Evolutionary conservation across 805 yeast genomes (phyloP).

Genomic region (Candida verbasci): DNA sequence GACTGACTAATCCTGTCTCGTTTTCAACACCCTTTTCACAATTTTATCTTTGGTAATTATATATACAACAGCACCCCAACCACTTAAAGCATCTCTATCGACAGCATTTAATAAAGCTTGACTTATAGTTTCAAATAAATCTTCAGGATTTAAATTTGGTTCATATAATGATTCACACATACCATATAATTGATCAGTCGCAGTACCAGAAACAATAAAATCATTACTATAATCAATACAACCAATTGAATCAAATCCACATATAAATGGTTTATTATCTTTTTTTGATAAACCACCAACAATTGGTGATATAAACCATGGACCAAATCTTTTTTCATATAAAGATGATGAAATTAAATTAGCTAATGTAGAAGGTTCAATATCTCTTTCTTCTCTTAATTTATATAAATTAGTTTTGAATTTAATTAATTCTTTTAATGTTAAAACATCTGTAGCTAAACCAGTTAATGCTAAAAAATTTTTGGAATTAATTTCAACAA

Average conservation of each 20-base stretch:
- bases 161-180: constrained; percentile 98
- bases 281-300: constrained; percentile 92
- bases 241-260: constrained; percentile 95
- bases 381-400: constrained; percentile 82
- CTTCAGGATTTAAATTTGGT: constrained; percentile 90
- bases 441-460: constrained; percentile 87
- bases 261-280: constrained; percentile 80
- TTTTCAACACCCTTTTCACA: constrained; percentile 78
- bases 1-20: constrained; percentile 98
- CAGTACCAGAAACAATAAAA: constrained; percentile 94
- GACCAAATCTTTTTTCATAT: constrained; percentile 90
- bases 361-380: constrained; percentile 93
- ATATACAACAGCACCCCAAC: constrained; percentile 98
- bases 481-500: constrained; percentile 75
- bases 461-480: constrained; percentile 92
- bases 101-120: constrained; percentile 92
- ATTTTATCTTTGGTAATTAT: constrained; percentile 90
- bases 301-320: constrained; percentile 93
- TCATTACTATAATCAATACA: constrained; percentile 94
- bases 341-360: constrained; percentile 86
- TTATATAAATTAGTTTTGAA: constrained; percentile 84
- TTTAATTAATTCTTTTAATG: constrained; percentile 77
- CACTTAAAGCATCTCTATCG: constrained; percentile 95
- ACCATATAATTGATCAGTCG: constrained; percentile 94
- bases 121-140: constrained; percentile 89